Conservation (phyloP, 2,329 filamentous ascomycete species). For the Trichoderma pleuroti region DNA sequence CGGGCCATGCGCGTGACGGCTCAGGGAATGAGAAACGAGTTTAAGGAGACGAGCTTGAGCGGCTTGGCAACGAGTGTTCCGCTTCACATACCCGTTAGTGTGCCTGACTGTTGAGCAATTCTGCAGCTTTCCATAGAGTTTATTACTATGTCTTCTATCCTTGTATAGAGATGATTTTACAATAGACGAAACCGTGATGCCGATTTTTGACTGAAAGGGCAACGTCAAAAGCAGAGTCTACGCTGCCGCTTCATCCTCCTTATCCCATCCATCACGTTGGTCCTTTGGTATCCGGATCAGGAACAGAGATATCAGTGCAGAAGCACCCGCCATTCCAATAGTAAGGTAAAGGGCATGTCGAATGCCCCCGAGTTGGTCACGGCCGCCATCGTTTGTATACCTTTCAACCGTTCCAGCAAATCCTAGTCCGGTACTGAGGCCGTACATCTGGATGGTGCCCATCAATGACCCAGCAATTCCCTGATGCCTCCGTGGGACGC, state of each 20-base stretch:
- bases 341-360: constrained; percentile 42
- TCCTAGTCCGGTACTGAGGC: constrained; percentile 31
- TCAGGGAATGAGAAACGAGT: constrained; percentile 11
- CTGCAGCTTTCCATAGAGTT: background rate
- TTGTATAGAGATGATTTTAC: background rate
- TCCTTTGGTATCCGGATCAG: constrained; percentile 43
- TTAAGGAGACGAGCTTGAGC: constrained; percentile 16
- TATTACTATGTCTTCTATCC: background rate
- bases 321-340: constrained; percentile 33
- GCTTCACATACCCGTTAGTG: constrained; percentile 9
- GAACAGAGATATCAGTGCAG: constrained; percentile 33
- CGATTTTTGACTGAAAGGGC: background rate
- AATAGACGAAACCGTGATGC: background rate
- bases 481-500: constrained; percentile 45
- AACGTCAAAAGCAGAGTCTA: background rate
- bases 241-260: background rate
- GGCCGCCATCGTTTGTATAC: constrained; percentile 18
- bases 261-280: constrained; percentile 34
- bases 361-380: constrained; percentile 32
- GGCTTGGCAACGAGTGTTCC: constrained; percentile 8
- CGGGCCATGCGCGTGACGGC: constrained; percentile 9
- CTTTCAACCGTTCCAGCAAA: constrained; percentile 35
- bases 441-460: constrained; percentile 37
- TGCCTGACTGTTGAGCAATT: background rate
- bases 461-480: constrained; percentile 50